Percentiles rank a stretch among this genome's conserved stretches.
Evolutionary conservation across 805 yeast species (phyloP).

Genomic region (Saitoella complicata): DNA sequence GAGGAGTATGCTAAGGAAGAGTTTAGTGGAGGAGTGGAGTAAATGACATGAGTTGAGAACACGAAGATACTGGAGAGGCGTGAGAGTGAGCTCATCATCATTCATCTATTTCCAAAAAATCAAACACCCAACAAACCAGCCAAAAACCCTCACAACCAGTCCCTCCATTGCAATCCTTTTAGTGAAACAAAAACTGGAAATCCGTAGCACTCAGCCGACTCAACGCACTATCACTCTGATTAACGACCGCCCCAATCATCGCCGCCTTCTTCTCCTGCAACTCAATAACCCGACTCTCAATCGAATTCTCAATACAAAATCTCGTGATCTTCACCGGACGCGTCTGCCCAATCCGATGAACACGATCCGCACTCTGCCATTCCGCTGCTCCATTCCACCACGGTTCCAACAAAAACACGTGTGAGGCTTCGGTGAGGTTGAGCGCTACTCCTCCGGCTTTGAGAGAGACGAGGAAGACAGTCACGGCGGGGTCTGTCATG

Average conservation of each 20-base stretch:
- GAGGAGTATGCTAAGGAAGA: too few species aligned
- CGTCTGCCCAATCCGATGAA: slow-evolving; percentile 91
- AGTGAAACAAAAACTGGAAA: slow-evolving; percentile 72
- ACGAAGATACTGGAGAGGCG: too few species aligned
- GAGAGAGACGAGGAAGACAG: slow-evolving; percentile 81
- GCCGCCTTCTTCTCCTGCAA: slow-evolving; percentile 94
- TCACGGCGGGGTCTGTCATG: slow-evolving; percentile 84
- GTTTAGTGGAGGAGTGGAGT: too few species aligned
- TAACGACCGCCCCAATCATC: slow-evolving; percentile 94
- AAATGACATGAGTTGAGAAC: too few species aligned
- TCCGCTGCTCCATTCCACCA: slow-evolving; percentile 99
- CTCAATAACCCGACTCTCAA: slow-evolving; percentile 89
- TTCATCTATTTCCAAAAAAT: too few species aligned
- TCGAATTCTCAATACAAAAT: slow-evolving; percentile 89
- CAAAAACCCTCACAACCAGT: too few species aligned
- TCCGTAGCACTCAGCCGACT: slow-evolving; percentile 83
- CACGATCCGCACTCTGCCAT: slow-evolving; percentile 97
- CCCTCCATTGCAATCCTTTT: slow-evolving; percentile 25
- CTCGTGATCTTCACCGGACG: slow-evolving; percentile 88
- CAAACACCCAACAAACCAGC: too few species aligned
- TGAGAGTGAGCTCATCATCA: too few species aligned
- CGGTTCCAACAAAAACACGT: slow-evolving; percentile 88
- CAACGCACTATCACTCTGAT: slow-evolving; percentile 81
- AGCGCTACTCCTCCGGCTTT: slow-evolving; percentile 99
- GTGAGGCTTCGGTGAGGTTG: slow-evolving; percentile 91